Evolutionary conservation across 2,329 filamentous ascomycete genomes (phyloP).

Genomic region (Alternaria tenuissima): DNA sequence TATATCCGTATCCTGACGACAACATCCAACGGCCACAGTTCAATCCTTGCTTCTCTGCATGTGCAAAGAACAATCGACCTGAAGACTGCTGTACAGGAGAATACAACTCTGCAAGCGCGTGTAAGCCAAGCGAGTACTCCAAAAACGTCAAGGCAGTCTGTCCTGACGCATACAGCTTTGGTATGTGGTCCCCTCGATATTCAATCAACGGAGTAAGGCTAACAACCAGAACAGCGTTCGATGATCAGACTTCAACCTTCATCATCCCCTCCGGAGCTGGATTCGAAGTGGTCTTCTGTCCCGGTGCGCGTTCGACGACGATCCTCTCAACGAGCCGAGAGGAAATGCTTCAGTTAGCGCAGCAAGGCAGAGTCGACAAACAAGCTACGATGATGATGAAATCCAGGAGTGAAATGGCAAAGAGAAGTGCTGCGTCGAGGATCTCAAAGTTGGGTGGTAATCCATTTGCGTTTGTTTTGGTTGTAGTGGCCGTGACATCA

Average conservation of each 20-base stretch:
- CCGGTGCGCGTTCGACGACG: conserved; percentile 62
- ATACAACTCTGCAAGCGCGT: conserved; percentile 69
- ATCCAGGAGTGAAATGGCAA: conserved; percentile 26
- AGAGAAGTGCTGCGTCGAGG: conserved; percentile 24
- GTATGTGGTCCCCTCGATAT: conserved; percentile 56
- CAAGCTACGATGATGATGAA: conserved; percentile 33
- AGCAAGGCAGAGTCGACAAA: conserved; percentile 41
- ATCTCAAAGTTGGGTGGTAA: conserved; percentile 9
- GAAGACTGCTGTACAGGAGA: conserved; percentile 79
- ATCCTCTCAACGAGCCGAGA: conserved; percentile 54
- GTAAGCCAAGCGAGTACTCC: conserved; percentile 73
- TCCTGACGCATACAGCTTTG: conserved; percentile 83
- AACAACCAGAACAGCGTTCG: conserved; percentile 55
- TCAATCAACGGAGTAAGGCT: conserved; percentile 1
- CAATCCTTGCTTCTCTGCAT: conserved; percentile 80
- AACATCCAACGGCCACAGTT: conserved; percentile 74
- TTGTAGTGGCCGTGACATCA: not conserved
- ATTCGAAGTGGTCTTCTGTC: conserved; percentile 82
- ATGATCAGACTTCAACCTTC: conserved; percentile 66
- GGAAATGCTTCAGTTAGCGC: conserved; percentile 45
- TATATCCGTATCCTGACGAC: conserved; percentile 83
- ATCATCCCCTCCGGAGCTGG: conserved; percentile 71
- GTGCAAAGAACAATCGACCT: conserved; percentile 71
- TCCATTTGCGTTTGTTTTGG: conserved; percentile 19
- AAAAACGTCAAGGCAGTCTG: conserved; percentile 76